Base-by-base conservation (phyloP, 78 protist species). In the Dictyostelium citrinum region DNA sequence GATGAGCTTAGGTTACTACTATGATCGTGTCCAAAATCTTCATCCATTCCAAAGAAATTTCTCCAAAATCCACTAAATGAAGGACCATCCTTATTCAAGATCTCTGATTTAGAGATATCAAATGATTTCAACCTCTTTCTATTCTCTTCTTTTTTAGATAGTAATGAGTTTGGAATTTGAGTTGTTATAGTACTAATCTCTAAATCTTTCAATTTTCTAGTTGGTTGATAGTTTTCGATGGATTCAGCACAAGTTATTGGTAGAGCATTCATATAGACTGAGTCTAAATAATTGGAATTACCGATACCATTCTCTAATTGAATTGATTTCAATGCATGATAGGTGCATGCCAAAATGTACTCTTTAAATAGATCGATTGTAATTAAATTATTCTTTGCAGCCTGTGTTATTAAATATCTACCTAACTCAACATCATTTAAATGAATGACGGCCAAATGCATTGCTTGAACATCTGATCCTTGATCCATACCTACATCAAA, bases 331-430 rank as follows among this genome's bases (percentile, higher is more conserved):
- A 88, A 45, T 2, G 39, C 41, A 33, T 35, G 39, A 39, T 78
- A 88, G n/a, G 86, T 88, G 3, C 49, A 33, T 7, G 80, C 76
- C 2, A 88, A 24, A 3, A 88, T 58, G 45, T 88, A 88, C 33
- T 88, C 93, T 35, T 88, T 88, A 22, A 88, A 70, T 17, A 88
- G 81, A 29, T 88, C 93, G 8, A 76, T 77, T 9, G 93, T 41
- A 6, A 88, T 78, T 24, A 88, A 61, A 35, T 78, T 76, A 5
- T 70, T 17, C 39, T 88, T 70, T 17, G 58, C 68, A 8, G 84
- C 84, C 10, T 22, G 24, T 80, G 74, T 55, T 29, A 80, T 55
- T 27, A 55, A 16, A 33, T 22, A 2, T 16, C 17, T 55, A 58
- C 84, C 75, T 1, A 88, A 24, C 46, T 88, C 93, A 10, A 55